These are phyloP conservation scores for Hyaloscypha hepaticicola DNA, from an alignment of 495 filamentous ascomycete species.

Conservation along the genomic window DNA sequence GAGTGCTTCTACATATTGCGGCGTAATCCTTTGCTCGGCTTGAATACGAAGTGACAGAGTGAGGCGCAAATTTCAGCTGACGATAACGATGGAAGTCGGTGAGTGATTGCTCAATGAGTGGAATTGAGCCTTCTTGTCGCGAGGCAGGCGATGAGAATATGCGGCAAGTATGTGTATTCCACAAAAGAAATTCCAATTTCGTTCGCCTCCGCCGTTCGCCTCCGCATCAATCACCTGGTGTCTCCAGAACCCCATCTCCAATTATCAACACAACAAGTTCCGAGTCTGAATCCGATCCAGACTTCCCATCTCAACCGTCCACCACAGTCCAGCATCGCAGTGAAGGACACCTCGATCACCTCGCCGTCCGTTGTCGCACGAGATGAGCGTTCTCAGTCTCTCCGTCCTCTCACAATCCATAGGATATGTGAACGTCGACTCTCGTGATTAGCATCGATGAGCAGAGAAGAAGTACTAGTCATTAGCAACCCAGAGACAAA, in stretches of 20 bases:
- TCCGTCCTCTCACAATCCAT: slow-evolving; percentile 2
- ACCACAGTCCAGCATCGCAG: neutral
- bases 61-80: neutral
- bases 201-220: neutral
- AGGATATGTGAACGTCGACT: neutral
- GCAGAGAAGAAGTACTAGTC: slow-evolving; percentile 26
- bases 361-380: neutral
- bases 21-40: neutral
- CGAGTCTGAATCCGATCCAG: neutral
- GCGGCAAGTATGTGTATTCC: neutral
- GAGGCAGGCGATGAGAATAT: neutral
- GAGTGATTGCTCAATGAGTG: neutral
- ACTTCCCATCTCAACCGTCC: neutral
- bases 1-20: neutral
- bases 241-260: neutral
- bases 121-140: slow-evolving; percentile 4
- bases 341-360: neutral
- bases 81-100: neutral
- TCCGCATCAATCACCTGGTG: neutral
- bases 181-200: neutral
- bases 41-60: neutral
- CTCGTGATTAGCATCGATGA: slow-evolving; percentile 18
- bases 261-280: neutral
- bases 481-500: slow-evolving; percentile 8
- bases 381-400: slow-evolving; percentile 20